Base-by-base conservation (phyloP, 179 eudicot genomes). In the Pouteria campechiana region DNA sequence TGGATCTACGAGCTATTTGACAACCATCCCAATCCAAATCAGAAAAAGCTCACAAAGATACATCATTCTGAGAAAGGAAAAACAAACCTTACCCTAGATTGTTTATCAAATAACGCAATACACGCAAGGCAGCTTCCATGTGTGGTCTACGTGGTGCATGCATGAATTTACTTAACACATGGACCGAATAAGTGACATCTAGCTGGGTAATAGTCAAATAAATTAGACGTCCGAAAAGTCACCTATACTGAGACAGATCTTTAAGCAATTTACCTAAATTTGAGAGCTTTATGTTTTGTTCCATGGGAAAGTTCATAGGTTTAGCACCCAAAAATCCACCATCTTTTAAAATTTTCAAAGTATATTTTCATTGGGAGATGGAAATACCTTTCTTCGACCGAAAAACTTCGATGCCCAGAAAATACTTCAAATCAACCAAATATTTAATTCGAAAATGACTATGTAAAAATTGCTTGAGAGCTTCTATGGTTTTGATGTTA, bases 81-180 rank as follows among this genome's bases (percentile, higher is more conserved):
- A 50, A 37, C 3, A 50, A 22, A n/a, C 57, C 30, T 38, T 52
- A 21, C 0, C 54, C 33, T 0, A 16, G 47, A 7, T 3, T 20
- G 3, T 32, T 35, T 9, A 46, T 56, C 6, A 56, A 17, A 39
- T 37, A 44, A n/a, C 37, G 54, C 1, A 56, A 8, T 3, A 56
- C 47, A 8, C 33, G 40, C 6, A 56, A 17, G 1, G 36, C 45
- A 10, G 12, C 25, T 1, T 46, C 32, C 46, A 38, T 46, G 20
- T 56, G 47, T 3, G 31, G 7, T 25, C 41, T 15, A 1, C 21
- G n/a, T 1, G 9, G 32, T 14, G 19, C 4, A 12, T 48, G 32
- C 41, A 48, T 32, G 18, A 48, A 48, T 23, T 35, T 29, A 16
- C 12, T 3, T 3, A 36, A 14, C 0, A 25, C 15, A 7, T 35